Conservation (phyloP, 306 rosid species). For the Cucurbita argyrosperma region DNA sequence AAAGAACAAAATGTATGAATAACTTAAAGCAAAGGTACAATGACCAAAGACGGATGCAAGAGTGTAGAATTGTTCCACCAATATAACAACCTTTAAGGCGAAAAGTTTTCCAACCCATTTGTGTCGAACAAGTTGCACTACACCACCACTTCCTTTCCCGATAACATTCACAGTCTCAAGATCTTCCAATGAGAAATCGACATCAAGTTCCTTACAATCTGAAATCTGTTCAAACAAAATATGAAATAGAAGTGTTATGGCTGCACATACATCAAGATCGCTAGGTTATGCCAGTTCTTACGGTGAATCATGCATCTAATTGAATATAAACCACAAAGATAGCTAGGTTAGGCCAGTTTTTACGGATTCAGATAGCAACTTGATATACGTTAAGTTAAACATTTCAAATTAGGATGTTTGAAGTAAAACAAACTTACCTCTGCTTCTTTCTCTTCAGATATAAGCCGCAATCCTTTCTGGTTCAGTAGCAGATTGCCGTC, state of each 20-base stretch:
- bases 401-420: background rate
- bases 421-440: slow-evolving; percentile 19
- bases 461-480: slow-evolving; percentile 78
- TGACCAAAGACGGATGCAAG: background rate
- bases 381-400: background rate
- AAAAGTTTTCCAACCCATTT: slow-evolving; percentile 81
- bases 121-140: slow-evolving; percentile 93
- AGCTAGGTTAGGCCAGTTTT: background rate
- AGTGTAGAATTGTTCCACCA: background rate
- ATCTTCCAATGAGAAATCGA: slow-evolving; percentile 66
- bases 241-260: background rate
- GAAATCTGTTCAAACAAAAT: slow-evolving; percentile 44
- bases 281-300: background rate
- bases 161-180: slow-evolving; percentile 82
- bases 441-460: slow-evolving; percentile 60
- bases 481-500: slow-evolving; percentile 78
- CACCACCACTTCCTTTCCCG: slow-evolving; percentile 96
- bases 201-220: slow-evolving; percentile 57
- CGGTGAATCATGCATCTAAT: background rate
- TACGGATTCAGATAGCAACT: background rate
- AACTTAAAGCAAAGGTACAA: slow-evolving; percentile 2
- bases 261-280: background rate
- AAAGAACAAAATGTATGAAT: background rate
- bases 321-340: background rate
- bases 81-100: slow-evolving; percentile 71